Conservation (phyloP, 805 yeast species). For the Barnettozyma californica region DNA sequence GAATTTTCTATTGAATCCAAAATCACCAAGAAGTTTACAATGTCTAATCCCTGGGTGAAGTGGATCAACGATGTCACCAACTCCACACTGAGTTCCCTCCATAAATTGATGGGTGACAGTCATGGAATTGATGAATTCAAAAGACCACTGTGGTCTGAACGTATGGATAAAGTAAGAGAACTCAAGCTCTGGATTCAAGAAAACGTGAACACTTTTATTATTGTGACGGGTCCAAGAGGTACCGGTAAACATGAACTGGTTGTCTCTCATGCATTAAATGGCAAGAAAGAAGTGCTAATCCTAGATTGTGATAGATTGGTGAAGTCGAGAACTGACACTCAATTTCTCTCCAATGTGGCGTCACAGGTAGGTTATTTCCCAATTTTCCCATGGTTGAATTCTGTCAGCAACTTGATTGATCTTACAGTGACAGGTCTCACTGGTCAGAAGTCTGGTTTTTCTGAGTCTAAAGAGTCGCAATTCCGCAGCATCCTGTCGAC, state of each 20-base stretch:
- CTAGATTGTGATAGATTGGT: conserved; percentile 76
- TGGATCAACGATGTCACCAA: conserved; percentile 29
- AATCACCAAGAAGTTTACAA: conserved; percentile 53
- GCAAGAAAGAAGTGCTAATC: conserved; percentile 55
- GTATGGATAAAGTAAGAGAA: conserved; percentile 62
- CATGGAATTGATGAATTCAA: conserved; percentile 19
- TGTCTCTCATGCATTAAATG: conserved; percentile 55
- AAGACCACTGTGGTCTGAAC: conserved; percentile 60
- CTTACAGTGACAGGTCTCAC: conserved; percentile 84
- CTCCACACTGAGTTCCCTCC: conserved; percentile 32
- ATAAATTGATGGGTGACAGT: conserved; percentile 28
- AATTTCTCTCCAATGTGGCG: conserved; percentile 63
- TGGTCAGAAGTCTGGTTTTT: conserved; percentile 88
- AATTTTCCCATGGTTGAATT: conserved; percentile 86
- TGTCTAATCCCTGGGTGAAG: conserved; percentile 37
- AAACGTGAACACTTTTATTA: conserved; percentile 83
- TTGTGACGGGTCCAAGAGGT: conserved; percentile 90
- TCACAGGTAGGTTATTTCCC: conserved; percentile 86
- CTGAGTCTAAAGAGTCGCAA: conserved; percentile 78
- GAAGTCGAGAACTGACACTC: conserved; percentile 69
- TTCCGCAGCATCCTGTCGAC: conserved; percentile 74
- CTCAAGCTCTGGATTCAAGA: conserved; percentile 78
- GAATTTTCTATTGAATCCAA: conserved; percentile 71
- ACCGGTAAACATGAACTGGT: conserved; percentile 88
- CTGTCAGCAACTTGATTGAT: conserved; percentile 73